These are phyloP conservation scores for Lobosporangium transversale DNA, from an alignment of 192 early-diverging fungal genomes.

Conservation along the genomic window DNA sequence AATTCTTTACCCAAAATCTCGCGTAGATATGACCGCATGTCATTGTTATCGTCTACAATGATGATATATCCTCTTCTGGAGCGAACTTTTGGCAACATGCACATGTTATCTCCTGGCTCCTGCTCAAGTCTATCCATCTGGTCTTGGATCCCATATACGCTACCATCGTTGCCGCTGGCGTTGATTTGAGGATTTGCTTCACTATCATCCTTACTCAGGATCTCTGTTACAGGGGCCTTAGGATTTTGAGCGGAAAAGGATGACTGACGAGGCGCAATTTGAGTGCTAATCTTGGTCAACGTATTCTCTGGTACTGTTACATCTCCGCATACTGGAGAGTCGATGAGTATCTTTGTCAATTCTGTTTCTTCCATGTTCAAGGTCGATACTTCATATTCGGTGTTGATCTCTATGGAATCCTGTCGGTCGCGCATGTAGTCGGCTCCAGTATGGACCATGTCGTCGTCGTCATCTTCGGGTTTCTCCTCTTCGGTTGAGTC, in stretches of 20 bases:
- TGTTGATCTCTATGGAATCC: conserved; percentile 14
- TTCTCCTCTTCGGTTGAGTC: conserved; percentile 50
- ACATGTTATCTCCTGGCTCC: not conserved
- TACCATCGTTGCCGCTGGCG: conserved; percentile 12
- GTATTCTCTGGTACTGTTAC: not conserved
- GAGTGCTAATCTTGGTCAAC: not conserved
- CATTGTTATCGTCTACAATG: conserved; percentile 59
- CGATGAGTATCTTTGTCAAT: conserved; percentile 31
- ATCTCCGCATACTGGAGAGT: conserved; percentile 12
- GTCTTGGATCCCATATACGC: not conserved
- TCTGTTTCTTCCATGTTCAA: conserved; percentile 25
- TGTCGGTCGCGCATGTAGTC: conserved; percentile 27
- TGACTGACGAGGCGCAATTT: not conserved
- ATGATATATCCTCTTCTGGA: conserved; percentile 44
- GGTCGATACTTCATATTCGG: conserved; percentile 27
- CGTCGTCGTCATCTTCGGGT: conserved; percentile 10
- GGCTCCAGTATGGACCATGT: conserved; percentile 5
- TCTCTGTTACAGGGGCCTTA: not conserved
- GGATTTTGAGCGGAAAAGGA: conserved; percentile 12
- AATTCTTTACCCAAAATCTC: conserved; percentile 50
- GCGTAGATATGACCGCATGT: conserved; percentile 55
- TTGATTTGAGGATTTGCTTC: not conserved
- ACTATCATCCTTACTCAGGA: not conserved
- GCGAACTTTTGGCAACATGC: not conserved
- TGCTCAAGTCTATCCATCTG: not conserved